These are phyloP conservation scores for Pichia sp. DNA, from an alignment of 1,139 yeast species.

Conservation along the genomic window DNA sequence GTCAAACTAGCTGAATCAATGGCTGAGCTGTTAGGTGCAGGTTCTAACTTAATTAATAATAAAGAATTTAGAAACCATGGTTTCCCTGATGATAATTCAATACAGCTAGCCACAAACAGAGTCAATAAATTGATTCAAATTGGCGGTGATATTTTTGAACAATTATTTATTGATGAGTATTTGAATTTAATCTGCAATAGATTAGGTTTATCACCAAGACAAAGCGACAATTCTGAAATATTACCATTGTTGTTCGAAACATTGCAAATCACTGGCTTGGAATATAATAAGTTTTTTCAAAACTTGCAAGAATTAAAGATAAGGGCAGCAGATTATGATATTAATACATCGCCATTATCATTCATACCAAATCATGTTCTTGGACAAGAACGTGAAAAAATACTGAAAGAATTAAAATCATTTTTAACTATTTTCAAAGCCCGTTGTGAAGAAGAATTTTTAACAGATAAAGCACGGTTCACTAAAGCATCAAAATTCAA, in stretches of 20 bases:
- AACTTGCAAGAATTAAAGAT: constrained; percentile 43
- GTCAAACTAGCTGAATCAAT: constrained; percentile 78
- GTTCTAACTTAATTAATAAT: constrained; percentile 42
- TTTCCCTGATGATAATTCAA: constrained; percentile 40
- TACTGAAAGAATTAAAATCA: constrained; percentile 30
- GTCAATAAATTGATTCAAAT: constrained; percentile 62
- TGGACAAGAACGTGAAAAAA: constrained; percentile 28
- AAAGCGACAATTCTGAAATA: constrained; percentile 42
- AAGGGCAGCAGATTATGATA: constrained; percentile 29
- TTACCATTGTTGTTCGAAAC: constrained; percentile 59
- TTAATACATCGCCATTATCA: constrained; percentile 19
- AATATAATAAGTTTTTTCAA: constrained; percentile 74
- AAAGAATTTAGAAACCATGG: constrained; percentile 31
- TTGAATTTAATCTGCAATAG: constrained; percentile 56
- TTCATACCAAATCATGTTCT: constrained; percentile 25
- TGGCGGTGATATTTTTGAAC: constrained; percentile 62
- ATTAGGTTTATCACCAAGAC: constrained; percentile 52
- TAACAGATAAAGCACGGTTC: constrained; percentile 34
- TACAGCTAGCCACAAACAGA: constrained; percentile 46
- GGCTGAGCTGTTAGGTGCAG: constrained; percentile 76
- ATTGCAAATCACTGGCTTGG: constrained; percentile 57
- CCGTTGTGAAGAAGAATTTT: constrained; percentile 35
- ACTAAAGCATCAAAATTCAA: constrained; percentile 44
- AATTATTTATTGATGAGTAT: constrained; percentile 54
- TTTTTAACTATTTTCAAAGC: constrained; percentile 40